These are phyloP conservation scores for Cyberlindnera galapagoensis DNA, from an alignment of 805 yeast genomes.

Conservation along the genomic window DNA sequence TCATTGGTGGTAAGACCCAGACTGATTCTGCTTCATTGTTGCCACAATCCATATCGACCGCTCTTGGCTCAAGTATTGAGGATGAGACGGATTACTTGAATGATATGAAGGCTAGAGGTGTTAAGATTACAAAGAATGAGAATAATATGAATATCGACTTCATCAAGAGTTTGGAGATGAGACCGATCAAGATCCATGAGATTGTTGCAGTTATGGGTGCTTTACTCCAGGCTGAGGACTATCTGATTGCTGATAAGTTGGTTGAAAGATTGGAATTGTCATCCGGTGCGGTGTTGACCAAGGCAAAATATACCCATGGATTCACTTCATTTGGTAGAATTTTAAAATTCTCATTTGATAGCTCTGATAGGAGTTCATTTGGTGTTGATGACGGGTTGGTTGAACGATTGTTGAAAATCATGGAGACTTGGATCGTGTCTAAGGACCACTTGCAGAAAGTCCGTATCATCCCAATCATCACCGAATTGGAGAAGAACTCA, in stretches of 20 bases:
- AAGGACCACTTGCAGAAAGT: conserved; percentile 72
- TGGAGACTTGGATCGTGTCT: conserved; percentile 59
- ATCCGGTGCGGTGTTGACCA: conserved; percentile 43
- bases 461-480: conserved; percentile 60
- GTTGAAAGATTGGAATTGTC: conserved; percentile 60
- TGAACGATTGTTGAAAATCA: conserved; percentile 45
- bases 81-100: conserved; percentile 71
- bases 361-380: conserved; percentile 6
- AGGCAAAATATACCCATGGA: conserved; percentile 78
- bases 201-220: conserved; percentile 78
- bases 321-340: conserved; percentile 68
- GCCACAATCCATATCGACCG: conserved; percentile 80
- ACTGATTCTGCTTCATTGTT: conserved; percentile 82
- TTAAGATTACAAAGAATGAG: conserved; percentile 44
- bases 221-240: conserved; percentile 69
- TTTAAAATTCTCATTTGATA: conserved; percentile 31
- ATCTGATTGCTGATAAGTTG: conserved; percentile 54
- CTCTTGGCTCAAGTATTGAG: conserved; percentile 65
- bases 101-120: conserved; percentile 43
- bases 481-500: conserved; percentile 29
- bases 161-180: conserved; percentile 50
- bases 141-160: conserved; percentile 58
- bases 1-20: conserved; percentile 95
- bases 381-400: conserved; percentile 34
- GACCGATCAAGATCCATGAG: conserved; percentile 44